Evolutionary conservation across 2,329 filamentous ascomycete genomes (phyloP).

Genomic region (Exophiala phaeomuriformis): DNA sequence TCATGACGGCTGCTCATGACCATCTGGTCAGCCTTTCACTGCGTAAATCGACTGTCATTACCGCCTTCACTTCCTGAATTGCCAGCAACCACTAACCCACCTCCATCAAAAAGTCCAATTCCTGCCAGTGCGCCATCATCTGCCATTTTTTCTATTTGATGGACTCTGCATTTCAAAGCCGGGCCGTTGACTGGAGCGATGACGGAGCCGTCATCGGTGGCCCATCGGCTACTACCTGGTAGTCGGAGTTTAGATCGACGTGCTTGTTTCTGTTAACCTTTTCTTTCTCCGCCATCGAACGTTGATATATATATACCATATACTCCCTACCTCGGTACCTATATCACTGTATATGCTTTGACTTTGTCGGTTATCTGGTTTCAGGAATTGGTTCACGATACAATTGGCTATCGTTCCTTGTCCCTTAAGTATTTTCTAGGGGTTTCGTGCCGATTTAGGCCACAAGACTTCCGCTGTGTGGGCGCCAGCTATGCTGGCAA

Average conservation of each 20-base stretch:
- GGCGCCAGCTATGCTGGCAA: background rate
- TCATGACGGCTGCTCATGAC: background rate
- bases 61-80: too few species aligned
- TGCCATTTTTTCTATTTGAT: background rate
- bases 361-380: too few species aligned
- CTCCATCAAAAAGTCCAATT: background rate
- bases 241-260: background rate
- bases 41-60: too few species aligned
- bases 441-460: too few species aligned
- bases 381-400: too few species aligned
- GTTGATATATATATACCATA: background rate
- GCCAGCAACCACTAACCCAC: background rate
- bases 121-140: too few species aligned
- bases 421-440: too few species aligned
- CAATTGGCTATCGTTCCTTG: too few species aligned
- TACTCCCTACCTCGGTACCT: too few species aligned
- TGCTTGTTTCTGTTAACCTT: background rate
- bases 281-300: background rate
- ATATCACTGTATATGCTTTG: too few species aligned
- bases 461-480: background rate
- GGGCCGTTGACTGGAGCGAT: background rate
- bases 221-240: background rate
- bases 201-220: background rate
- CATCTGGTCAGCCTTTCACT: background rate
- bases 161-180: background rate